Base-by-base conservation (phyloP, 352 stramenopile genomes). In the Globisporangium takayamanum region DNA sequence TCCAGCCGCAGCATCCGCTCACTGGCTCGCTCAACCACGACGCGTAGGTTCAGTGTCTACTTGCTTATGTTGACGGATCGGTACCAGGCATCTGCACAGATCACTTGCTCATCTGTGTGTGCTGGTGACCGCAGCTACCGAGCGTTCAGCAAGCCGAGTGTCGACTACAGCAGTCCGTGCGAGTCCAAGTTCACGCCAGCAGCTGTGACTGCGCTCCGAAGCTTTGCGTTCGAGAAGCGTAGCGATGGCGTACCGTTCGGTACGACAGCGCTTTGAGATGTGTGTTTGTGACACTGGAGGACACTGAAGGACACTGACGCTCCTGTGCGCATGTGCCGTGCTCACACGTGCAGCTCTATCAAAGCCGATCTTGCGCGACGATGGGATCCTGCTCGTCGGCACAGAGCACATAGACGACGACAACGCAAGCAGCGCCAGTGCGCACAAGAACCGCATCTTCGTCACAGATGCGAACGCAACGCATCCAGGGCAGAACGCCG, bases 341-440 rank as follows among this genome's bases (percentile, higher is more conserved):
- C 22, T 22, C 22, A 12, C 18, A 16, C 18, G 39, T 54, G 7
- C 58, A 94, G 84, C 74, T 10, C 54, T 94, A 30, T 89, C 75
- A 5, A 94, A 94, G 55, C 84, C 81, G 3, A 76, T 91, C 50
- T 15, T 90, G 39, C 82, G 84, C 16, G 76, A 91, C 46, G 84
- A 94, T 37, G 84, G 84, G 7, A 44, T 87, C 30, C 51, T 92
- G 26, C 55, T 94, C 5, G 82, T 92, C 5, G 84, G 84, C 28
- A 90, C 80, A 0, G 82, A 92, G 52, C 25, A 73, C 22, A 39
- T 50, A 11, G 22, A 45, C 12, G 61, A 68, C 39, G 61, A 68
- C 33, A 15, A 46, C 39, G 18, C 12, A 3, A 48, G 46, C 33
- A 26, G 25, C 22, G 18, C 16, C 44, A 44, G 11, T 11, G 37